Percentiles rank a stretch among this genome's conserved stretches.
phyloP scores from a whole-genome alignment of 805 yeast species.

The Starmerella bombi region DNA sequence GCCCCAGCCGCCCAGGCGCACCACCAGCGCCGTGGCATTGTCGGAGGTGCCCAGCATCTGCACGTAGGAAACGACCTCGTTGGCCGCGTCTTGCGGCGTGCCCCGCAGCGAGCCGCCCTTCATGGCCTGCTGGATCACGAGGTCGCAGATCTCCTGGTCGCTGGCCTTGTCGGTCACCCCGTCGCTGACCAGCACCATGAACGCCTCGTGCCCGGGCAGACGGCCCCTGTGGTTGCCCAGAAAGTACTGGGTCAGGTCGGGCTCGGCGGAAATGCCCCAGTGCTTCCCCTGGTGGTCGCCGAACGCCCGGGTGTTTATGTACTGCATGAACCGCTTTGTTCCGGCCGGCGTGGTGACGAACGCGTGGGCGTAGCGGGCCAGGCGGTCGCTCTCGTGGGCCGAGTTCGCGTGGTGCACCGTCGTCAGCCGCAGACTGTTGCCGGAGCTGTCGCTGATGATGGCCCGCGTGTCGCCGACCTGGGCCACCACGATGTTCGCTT shows the following conservation, averaged over 20 bases:
- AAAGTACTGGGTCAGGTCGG: slow-evolving; percentile 43
- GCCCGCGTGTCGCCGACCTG: slow-evolving; percentile 92
- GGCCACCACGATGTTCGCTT: slow-evolving; percentile 59
- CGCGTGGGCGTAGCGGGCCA: slow-evolving; percentile 49
- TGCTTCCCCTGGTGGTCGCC: slow-evolving; percentile 76
- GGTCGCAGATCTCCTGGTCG: slow-evolving; percentile 86
- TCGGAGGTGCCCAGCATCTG: slow-evolving; percentile 86
- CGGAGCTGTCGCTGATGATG: slow-evolving; percentile 66
- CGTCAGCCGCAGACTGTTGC: slow-evolving; percentile 68
- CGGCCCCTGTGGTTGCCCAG: slow-evolving; percentile 10
- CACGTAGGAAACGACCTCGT: slow-evolving; percentile 70
- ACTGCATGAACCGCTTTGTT: slow-evolving; percentile 65
- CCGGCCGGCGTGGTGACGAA: slow-evolving; percentile 83
- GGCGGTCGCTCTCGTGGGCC: slow-evolving; percentile 58
- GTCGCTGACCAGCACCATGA: slow-evolving; percentile 69
- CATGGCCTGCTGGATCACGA: slow-evolving; percentile 52
- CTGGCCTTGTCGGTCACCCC: slow-evolving; percentile 71
- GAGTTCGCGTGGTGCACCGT: slow-evolving; percentile 78
- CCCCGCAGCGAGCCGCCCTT: slow-evolving; percentile 49
- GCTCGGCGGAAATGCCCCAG: slow-evolving; percentile 83
- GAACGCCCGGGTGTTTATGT: slow-evolving; percentile 87
- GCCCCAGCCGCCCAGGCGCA: slow-evolving; percentile 85
- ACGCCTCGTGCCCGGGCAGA: slow-evolving; percentile 77
- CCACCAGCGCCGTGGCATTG: slow-evolving; percentile 82
- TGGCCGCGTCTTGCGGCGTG: slow-evolving; percentile 74